Evolutionary conservation across 768 basidiomycete species (phyloP), one percentile per base, ranked within the genome.

Genomic region (Lyophyllum decastes): DNA sequence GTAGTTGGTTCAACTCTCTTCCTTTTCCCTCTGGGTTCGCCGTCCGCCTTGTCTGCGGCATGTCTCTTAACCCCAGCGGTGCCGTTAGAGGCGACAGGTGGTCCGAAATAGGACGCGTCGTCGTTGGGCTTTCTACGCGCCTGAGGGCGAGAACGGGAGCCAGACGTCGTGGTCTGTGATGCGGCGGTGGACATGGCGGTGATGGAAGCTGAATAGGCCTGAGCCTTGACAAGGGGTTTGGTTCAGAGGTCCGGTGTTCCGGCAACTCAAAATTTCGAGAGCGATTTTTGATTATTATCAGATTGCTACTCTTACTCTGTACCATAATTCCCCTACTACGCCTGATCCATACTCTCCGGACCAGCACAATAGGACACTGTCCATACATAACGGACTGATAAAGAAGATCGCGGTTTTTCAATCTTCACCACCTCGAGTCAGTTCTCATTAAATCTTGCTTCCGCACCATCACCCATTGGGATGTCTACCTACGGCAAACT

Each of bases 401-500:
- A 19, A 26, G 38, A 26, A 1, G 43, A 25, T 33, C 47, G 26
- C 47, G 26, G 47, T 10, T 30, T 47, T 47, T 47, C 46, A 26
- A 2, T 26, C n/a, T 7, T 10, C 30, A 4, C 30, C 9, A 38
- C 35, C n/a, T 26, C 17, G 41, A 49, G 41, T 49, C 59, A 57
- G 38, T n/a, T 49, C 48, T 49, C 19, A n/a, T 16, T 40, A 24
- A 34, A 27, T 27, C 17, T 21, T 43, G 24, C 25, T 49, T 56
- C 43, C 48, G n/a, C 45, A 47, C 50, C 51, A 51, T 47, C 51
- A 43, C 26, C 43, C 17, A 27, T 48, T 30, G 2, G 25, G 58
- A 98, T 99, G 97, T 96, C 94, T 22, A 92, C 95, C 54, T 99
- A 90, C 74, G 97, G 97, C 22, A 85, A 81, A 24, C 78, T 92